A percentile compares a stretch with the other conserved stretches of the same genome.
These are phyloP conservation scores for Monilinia aucupariae DNA, from an alignment of 2,329 filamentous ascomycete species.

Conservation along the genomic window DNA sequence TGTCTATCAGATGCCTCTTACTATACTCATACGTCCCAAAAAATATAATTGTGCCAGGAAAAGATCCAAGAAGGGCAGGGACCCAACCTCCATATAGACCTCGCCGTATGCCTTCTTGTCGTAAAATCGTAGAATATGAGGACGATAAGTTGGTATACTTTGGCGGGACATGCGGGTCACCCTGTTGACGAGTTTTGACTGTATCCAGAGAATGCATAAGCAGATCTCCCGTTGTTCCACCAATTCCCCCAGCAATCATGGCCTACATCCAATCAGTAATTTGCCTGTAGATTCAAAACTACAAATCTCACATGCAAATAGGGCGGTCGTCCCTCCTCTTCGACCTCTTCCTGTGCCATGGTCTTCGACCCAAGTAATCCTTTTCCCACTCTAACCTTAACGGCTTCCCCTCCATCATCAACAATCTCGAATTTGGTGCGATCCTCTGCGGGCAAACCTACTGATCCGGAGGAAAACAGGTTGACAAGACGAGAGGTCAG, in stretches of 20 bases:
- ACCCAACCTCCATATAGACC: conserved; percentile 92
- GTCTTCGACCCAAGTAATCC: conserved; percentile 25
- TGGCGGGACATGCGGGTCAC: conserved; percentile 85
- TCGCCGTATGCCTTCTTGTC: conserved; percentile 80
- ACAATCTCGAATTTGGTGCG: conserved; percentile 33
- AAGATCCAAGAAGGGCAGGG: conserved; percentile 85
- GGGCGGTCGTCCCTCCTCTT: conserved; percentile 53
- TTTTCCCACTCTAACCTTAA: conserved; percentile 33
- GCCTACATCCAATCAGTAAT: conserved; percentile 48
- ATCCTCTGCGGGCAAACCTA: conserved; percentile 24
- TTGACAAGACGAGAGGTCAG: conserved; percentile 49
- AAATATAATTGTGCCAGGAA: conserved; percentile 89
- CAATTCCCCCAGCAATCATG: conserved; percentile 91
- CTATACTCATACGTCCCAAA: conserved; percentile 96
- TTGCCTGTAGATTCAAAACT: conserved; percentile 14
- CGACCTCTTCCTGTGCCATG: conserved; percentile 36
- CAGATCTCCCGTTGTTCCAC: conserved; percentile 91
- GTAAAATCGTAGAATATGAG: conserved; percentile 87
- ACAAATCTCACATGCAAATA: conserved; percentile 52
- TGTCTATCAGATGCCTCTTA: conserved; percentile 82
- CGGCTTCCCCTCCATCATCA: conserved; percentile 36
- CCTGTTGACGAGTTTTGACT: conserved; percentile 96
- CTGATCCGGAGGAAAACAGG: conserved; percentile 43
- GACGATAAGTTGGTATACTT: conserved; percentile 87
- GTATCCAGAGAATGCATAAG: conserved; percentile 99